phyloP scores from a whole-genome alignment of 2,329 filamentous ascomycete species.

The Colletotrichum lentis region DNA sequence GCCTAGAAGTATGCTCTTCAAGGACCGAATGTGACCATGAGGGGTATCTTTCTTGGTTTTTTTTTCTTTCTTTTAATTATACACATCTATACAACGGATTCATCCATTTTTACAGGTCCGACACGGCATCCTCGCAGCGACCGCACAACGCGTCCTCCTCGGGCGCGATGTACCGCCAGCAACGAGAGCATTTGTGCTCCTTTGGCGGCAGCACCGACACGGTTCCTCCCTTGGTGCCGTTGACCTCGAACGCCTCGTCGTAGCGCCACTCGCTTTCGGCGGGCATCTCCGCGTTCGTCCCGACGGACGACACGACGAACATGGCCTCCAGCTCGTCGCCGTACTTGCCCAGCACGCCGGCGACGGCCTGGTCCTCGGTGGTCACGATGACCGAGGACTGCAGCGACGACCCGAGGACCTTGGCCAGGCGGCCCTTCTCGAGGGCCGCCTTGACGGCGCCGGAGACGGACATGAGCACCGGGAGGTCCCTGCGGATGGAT shows the following conservation, averaged over 20 bases:
- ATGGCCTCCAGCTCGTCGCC: constrained; percentile 66
- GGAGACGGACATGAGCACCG: constrained; percentile 63
- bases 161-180: constrained; percentile 87
- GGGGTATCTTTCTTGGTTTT: constrained; percentile 17
- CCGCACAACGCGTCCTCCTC: constrained; percentile 72
- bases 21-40: not conserved
- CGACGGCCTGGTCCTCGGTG: constrained; percentile 50
- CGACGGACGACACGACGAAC: constrained; percentile 74
- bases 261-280: constrained; percentile 52
- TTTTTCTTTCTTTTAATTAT: too few relatives aligned
- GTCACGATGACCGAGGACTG: constrained; percentile 74
- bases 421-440: constrained; percentile 75
- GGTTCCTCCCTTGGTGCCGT: constrained; percentile 47
- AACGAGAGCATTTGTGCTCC: constrained; percentile 79
- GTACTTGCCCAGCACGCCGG: constrained; percentile 51
- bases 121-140: constrained; percentile 75
- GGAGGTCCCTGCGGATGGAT: constrained; percentile 54
- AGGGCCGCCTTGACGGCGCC: constrained; percentile 76
- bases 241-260: constrained; percentile 53
- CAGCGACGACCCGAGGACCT: constrained; percentile 80
- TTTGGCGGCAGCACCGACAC: constrained; percentile 59
- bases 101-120: constrained; percentile 18
- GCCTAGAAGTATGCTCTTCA: not conserved
- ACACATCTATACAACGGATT: constrained; percentile 7
- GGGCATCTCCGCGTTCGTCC: constrained; percentile 51